These are phyloP conservation scores for Exophiala alcalophila DNA, from an alignment of 2,329 filamentous ascomycete genomes.

Conservation along the genomic window DNA sequence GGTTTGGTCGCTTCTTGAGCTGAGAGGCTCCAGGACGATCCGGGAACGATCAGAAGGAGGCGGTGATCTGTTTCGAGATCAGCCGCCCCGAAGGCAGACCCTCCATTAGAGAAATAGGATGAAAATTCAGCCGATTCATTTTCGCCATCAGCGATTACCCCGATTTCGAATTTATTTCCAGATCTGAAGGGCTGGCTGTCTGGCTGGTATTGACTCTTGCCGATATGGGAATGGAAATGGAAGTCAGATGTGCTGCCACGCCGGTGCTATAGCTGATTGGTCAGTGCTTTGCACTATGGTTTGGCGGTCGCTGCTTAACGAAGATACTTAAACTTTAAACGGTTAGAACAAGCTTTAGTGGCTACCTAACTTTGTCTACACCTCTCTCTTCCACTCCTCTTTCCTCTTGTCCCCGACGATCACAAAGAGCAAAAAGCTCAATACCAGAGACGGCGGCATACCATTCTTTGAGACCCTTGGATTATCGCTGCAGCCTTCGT, in stretches of 20 bases:
- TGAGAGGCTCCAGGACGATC: too few species aligned
- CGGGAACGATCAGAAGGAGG: too few species aligned
- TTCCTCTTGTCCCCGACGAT: neutral
- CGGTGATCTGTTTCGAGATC: too few species aligned
- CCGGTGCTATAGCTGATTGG: neutral
- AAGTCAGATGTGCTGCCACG: neutral
- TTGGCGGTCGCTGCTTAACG: neutral
- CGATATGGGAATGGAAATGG: neutral
- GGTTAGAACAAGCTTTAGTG: neutral
- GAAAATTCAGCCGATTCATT: too few species aligned
- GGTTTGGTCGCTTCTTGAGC: neutral
- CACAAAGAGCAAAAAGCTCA: neutral
- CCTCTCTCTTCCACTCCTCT: neutral
- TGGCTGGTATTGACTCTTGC: neutral
- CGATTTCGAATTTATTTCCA: too few species aligned
- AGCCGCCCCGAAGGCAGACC: too few species aligned
- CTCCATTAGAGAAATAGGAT: too few species aligned
- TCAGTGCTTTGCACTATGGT: neutral
- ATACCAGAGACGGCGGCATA: neutral
- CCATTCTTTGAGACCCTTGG: neutral
- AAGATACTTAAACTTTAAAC: neutral
- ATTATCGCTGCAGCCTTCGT: neutral
- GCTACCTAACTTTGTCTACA: conserved; percentile 5
- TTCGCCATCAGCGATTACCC: too few species aligned
- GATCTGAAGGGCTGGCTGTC: too few species aligned